These are phyloP conservation scores for Phyllosticta paracitricarpa DNA, from an alignment of 2,329 filamentous ascomycete species.

Conservation along the genomic window DNA sequence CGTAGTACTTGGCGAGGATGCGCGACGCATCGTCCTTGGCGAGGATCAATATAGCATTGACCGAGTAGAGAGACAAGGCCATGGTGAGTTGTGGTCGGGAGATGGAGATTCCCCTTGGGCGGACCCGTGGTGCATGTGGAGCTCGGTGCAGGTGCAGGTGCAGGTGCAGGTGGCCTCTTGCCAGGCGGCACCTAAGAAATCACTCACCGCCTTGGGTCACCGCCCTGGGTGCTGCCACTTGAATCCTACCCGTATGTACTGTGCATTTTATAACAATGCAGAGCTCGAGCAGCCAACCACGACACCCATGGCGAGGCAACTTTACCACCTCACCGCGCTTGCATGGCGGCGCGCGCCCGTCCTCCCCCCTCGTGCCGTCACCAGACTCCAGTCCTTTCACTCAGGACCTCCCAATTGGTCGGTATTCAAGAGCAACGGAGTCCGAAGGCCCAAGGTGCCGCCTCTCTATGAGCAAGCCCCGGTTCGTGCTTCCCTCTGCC, in stretches of 20 bases:
- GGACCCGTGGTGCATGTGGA: not conserved
- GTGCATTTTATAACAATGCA: not conserved
- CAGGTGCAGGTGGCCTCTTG: slow-evolving; percentile 7
- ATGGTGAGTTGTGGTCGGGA: slow-evolving; percentile 4
- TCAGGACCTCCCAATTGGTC: no score
- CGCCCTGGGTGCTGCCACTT: not conserved
- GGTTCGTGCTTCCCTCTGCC: not conserved
- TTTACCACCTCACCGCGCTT: not conserved
- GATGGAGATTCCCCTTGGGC: slow-evolving; percentile 8
- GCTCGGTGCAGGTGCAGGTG: slow-evolving; percentile 7
- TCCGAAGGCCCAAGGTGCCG: no score
- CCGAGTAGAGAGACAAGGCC: slow-evolving; percentile 45
- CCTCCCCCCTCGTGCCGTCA: not conserved
- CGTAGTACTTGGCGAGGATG: slow-evolving; percentile 92
- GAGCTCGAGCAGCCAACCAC: not conserved
- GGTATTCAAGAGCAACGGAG: not conserved
- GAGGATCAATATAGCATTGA: slow-evolving; percentile 37
- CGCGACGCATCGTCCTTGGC: slow-evolving; percentile 77
- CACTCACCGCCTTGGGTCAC: slow-evolving; percentile 6
- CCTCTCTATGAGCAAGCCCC: no score
- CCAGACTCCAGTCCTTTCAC: not conserved
- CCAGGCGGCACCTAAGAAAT: not conserved
- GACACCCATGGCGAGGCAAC: not conserved
- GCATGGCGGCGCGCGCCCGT: not conserved
- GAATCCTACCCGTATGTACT: no score